phyloP scores from a whole-genome alignment of 2,329 filamentous ascomycete species.

The Colletotrichum tofieldiae region DNA sequence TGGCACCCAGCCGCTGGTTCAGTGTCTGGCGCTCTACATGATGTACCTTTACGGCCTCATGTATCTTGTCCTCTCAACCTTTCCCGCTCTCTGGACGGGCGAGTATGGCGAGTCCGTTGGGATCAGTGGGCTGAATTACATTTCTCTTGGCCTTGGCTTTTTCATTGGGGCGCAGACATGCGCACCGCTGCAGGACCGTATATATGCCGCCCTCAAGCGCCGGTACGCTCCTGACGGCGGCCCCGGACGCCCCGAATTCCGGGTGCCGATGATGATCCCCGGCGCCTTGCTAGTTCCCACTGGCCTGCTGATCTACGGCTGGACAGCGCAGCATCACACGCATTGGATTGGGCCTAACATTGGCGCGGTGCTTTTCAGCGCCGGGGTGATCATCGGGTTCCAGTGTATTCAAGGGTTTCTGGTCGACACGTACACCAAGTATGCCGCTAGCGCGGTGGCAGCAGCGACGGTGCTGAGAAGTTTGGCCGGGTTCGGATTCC shows the following conservation, averaged over 20 bases:
- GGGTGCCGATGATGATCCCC: constrained; percentile 60
- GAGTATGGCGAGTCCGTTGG: constrained; percentile 61
- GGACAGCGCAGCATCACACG: constrained; percentile 59
- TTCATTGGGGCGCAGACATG: constrained; percentile 65
- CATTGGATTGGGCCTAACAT: constrained; percentile 65
- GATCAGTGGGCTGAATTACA: constrained; percentile 64
- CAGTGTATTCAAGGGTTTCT: constrained; percentile 64
- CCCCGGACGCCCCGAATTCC: constrained; percentile 58
- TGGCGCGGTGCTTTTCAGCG: constrained; percentile 57
- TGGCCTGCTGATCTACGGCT: constrained; percentile 64
- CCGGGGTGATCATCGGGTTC: constrained; percentile 59
- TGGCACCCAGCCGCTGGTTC: constrained; percentile 63
- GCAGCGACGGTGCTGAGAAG: constrained; percentile 62
- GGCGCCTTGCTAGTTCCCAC: constrained; percentile 58
- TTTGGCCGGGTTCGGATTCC: constrained; percentile 67
- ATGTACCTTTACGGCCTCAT: constrained; percentile 66
- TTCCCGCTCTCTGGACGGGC: constrained; percentile 61
- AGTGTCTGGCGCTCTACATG: constrained; percentile 62
- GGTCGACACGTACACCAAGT: constrained; percentile 63
- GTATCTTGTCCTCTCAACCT: constrained; percentile 67
- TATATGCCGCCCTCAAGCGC: constrained; percentile 61
- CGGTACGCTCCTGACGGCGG: constrained; percentile 55
- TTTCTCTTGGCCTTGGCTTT: constrained; percentile 63
- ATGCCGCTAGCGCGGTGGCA: constrained; percentile 62
- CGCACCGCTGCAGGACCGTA: constrained; percentile 62